phyloP scores from a whole-genome alignment of 768 basidiomycete genomes.

The Cyclocybe cylindracea region DNA sequence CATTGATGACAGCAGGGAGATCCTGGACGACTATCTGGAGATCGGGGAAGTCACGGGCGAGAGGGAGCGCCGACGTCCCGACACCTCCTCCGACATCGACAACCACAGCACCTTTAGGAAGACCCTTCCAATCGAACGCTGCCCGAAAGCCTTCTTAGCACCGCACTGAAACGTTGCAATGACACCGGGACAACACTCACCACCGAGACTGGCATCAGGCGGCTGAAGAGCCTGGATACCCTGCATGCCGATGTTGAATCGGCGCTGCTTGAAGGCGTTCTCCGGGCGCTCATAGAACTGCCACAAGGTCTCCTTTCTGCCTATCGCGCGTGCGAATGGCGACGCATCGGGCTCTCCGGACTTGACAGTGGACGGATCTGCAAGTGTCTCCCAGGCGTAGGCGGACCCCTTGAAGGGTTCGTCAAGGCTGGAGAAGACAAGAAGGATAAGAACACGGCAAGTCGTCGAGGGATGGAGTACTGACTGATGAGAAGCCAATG shows the following conservation, averaged over 20 bases:
- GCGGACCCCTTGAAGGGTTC: conserved; percentile 24
- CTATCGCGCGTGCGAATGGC: conserved; percentile 19
- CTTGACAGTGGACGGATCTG: conserved; percentile 18
- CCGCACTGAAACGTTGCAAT: too few relatives aligned
- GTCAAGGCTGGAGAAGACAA: conserved; percentile 15
- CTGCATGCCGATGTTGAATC: conserved; percentile 26
- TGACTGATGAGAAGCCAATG: conserved; percentile 24
- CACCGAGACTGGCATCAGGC: conserved; percentile 15
- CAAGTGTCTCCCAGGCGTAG: conserved; percentile 26
- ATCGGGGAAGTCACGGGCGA: too few relatives aligned
- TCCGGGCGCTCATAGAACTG: conserved; percentile 21
- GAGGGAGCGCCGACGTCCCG: conserved; percentile 42
- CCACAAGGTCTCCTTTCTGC: conserved; percentile 17
- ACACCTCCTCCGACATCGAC: conserved; percentile 13
- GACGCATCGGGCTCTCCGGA: conserved; percentile 17
- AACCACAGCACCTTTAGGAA: background rate
- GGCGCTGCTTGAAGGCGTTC: conserved; percentile 24
- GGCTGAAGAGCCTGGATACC: conserved; percentile 18
- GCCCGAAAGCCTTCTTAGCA: too few relatives aligned
- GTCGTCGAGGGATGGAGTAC: background rate
- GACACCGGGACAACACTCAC: conserved; percentile 6
- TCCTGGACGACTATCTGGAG: conserved; percentile 1
- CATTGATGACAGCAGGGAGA: conserved; percentile 41
- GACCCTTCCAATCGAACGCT: too few relatives aligned
- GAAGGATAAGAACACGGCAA: background rate